phyloP scores from a whole-genome alignment of 2,329 filamentous ascomycete genomes.

The Botrytis cinerea region DNA sequence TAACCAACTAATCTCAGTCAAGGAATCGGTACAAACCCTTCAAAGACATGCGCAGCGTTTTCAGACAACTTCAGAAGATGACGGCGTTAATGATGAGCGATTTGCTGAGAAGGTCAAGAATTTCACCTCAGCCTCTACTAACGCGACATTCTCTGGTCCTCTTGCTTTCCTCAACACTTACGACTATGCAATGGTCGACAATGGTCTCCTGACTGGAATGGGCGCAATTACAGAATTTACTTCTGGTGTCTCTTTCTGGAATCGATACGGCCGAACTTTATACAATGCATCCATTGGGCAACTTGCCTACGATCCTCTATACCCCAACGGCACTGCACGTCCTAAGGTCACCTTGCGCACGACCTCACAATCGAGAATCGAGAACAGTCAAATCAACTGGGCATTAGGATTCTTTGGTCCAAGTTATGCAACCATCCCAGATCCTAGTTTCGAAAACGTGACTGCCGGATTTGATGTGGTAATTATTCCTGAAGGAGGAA shows the following conservation, averaged over 20 bases:
- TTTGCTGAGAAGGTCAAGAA: constrained; percentile 53
- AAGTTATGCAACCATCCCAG: constrained; percentile 45
- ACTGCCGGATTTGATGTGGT: constrained; percentile 50
- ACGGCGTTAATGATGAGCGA: constrained; percentile 50
- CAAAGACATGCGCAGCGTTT: constrained; percentile 58
- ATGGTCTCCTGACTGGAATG: constrained; percentile 49
- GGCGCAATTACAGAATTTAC: constrained; percentile 54
- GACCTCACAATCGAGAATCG: constrained; percentile 55
- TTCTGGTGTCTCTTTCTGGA: constrained; percentile 55
- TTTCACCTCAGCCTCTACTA: constrained; percentile 45
- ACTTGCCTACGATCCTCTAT: constrained; percentile 50
- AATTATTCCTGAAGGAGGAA: constrained; percentile 52
- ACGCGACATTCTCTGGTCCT: constrained; percentile 47
- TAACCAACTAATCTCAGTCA: neutral
- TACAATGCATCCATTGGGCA: constrained; percentile 53
- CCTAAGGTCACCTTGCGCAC: constrained; percentile 55
- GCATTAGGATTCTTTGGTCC: constrained; percentile 55
- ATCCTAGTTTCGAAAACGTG: constrained; percentile 46
- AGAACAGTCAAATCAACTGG: constrained; percentile 57
- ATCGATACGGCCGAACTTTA: constrained; percentile 54
- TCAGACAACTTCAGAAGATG: constrained; percentile 46
- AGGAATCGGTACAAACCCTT: constrained; percentile 49
- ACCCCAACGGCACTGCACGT: constrained; percentile 49
- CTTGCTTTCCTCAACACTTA: constrained; percentile 56
- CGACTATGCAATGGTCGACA: constrained; percentile 48